Evolutionary conservation across 805 yeast species (phyloP), one percentile per base, ranked within the genome.

Genomic region (Wickerhamomyces sydowiorum): DNA sequence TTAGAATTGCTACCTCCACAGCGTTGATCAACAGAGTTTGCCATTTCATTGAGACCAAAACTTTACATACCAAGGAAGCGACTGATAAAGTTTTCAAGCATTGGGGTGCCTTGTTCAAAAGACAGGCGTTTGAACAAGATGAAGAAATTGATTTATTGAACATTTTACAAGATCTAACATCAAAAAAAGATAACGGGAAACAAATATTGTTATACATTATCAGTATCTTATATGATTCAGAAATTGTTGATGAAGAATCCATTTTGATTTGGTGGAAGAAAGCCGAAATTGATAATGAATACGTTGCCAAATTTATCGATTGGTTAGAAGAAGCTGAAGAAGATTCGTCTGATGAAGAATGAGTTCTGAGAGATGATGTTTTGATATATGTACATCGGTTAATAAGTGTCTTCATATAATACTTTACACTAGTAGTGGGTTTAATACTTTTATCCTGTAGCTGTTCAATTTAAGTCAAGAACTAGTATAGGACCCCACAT

Each of bases 251-350:
- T 42, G 99, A 93, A 60, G 95, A 86, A 20, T 71, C 74, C 42
- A 82, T 93, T 34, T 69, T 80, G 54, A 59, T 64, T 38, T 93
- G 99, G 99, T 93, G 96, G 96, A 72, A 66, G 7, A 69, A 65
- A 20, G 66, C 76, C 33, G 54, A 57, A 14, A 51, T 53, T 30
- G 49, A 65, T 40, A 62, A 61, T 13, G 67, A 65, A 22, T 69
- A 77, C 49, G 80, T 87, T 2, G 75, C 66, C 8, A 82, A 80
- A 60, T 91, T 91, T 81, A 73, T 91, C 18, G 86, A 81, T 17
- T 90, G 97, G 97, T 72, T 91, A 45, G 75, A 75, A 53, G 86
- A 80, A 37, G 97, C 96, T 1, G 83, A 77, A 45, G 81, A 75
- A 51, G 83, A 78, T 49, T 63, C 73, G 9, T 55, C 64, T 9